Base-by-base conservation (phyloP, 139 green algal species). In the Deuterostichococcus epilithicus region DNA sequence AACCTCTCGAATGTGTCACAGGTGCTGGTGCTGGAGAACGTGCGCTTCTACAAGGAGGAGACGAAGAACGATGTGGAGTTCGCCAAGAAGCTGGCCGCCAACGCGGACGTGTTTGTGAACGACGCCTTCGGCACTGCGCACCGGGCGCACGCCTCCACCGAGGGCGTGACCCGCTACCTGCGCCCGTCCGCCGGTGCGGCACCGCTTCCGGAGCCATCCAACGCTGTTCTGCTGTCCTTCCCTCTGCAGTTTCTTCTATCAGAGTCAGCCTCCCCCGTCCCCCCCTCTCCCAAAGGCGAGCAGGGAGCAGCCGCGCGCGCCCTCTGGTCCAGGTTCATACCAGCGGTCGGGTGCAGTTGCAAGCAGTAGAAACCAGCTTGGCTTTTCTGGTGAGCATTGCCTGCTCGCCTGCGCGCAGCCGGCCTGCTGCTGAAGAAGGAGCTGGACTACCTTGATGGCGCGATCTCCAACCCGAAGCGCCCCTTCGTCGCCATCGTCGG, bases 81-180 rank as follows among this genome's bases (percentile, higher is more conserved):
- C 72, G 91, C 96, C 77, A 85, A 98, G 91, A 95, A 98, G 92
- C 91, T 99, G 78, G 95, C 93, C 30, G 87, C 90, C 70, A 92
- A 93, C 79, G 95, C 92, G 73, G 92, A 98, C 83, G 71, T 98
- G 47, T 99, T 93, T 81, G 96, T 99, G 33, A 99, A 99, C 87
- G 96, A 99, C 74, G 96, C 96, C 39, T 99, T 99, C 80, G 96
- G 96, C 82, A 98, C 95, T 73, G 96, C 96, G 33, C 96, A 99
- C 91, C 93, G 96, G 77, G 96, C 96, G 13, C 96, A 99, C 83
- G 90, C 93, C 74, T 99, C 96, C 74, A 99, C 96, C 35, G 96
- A 97, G 85, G 96, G 96, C 39, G 93, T 99, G 30, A 98, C 96
- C 80, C 95, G 97, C 88, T 95, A 85, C 88, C 84, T 98, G 72